A percentile compares a stretch with the other conserved stretches of the same genome.
Evolutionary conservation across 176 grass and related monocot genomes (phyloP).

Genomic region (Musa acuminata): DNA sequence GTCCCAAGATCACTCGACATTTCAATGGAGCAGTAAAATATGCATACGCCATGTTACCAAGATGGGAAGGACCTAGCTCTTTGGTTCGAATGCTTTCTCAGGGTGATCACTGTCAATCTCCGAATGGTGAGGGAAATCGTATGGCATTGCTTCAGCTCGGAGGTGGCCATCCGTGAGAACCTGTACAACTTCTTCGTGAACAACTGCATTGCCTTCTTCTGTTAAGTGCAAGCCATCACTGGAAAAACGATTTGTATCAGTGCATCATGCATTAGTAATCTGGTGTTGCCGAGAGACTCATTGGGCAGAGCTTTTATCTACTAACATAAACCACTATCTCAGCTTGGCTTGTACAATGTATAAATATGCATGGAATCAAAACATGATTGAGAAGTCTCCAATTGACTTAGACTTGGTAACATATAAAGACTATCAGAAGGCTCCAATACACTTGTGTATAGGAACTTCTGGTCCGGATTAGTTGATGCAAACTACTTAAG

Average conservation of each 20-base stretch:
- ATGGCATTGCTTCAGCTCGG: constrained; percentile 47
- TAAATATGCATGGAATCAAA: too few species aligned
- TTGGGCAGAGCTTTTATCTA: not conserved
- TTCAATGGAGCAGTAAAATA: not conserved
- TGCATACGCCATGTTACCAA: not conserved
- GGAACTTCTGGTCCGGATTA: too few species aligned
- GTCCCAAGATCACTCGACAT: not conserved
- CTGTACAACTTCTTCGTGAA: constrained; percentile 52
- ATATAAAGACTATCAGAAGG: too few species aligned
- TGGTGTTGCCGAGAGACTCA: not conserved
- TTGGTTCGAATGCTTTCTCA: constrained; percentile 50
- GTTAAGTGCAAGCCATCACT: constrained; percentile 86
- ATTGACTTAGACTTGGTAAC: too few species aligned
- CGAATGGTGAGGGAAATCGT: constrained; percentile 77
- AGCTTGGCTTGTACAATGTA: too few species aligned
- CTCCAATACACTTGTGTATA: too few species aligned
- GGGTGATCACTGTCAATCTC: constrained; percentile 45
- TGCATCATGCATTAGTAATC: not conserved
- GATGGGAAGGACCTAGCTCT: not conserved
- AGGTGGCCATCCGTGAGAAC: constrained; percentile 38
- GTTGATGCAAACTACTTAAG: too few species aligned
- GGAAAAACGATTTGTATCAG: constrained; percentile 22
- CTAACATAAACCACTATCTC: too few species aligned
- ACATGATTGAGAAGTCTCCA: too few species aligned
- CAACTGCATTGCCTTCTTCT: constrained; percentile 55